Conservation (phyloP, 768 basidiomycete species). For the Polyporus arcularius region DNA sequence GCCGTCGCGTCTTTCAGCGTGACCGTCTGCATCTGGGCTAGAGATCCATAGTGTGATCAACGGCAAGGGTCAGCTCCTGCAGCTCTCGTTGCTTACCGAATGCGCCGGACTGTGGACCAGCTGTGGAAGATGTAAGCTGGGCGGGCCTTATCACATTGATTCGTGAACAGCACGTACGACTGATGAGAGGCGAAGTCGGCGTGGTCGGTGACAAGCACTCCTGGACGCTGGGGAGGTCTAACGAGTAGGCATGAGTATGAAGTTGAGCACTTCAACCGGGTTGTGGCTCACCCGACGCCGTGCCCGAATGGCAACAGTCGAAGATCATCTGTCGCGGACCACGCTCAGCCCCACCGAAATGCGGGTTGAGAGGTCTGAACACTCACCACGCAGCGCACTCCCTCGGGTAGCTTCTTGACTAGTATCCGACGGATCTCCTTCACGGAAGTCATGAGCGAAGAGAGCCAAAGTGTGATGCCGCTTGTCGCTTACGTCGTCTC, state of each 20-base stretch:
- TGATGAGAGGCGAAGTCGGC: not conserved
- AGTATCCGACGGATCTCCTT: conserved; percentile 26
- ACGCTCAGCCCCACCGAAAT: too few relatives aligned
- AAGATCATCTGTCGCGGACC: conserved; percentile 26
- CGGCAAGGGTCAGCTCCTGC: not conserved
- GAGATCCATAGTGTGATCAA: too few relatives aligned
- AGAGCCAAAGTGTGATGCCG: not conserved
- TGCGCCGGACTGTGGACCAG: not conserved
- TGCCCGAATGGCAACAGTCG: conserved; percentile 30
- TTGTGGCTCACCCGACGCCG: conserved; percentile 9
- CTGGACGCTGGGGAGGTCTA: not conserved
- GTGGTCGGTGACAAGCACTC: not conserved
- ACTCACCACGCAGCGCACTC: conserved; percentile 24
- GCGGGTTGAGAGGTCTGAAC: not conserved
- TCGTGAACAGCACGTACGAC: not conserved
- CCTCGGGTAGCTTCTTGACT: conserved; percentile 24
- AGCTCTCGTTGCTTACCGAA: not conserved
- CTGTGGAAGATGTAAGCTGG: not conserved
- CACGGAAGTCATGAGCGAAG: not conserved
- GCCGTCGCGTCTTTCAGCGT: not conserved
- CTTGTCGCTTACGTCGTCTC: conserved; percentile 26
- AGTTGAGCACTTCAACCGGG: too few relatives aligned
- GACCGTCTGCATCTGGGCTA: not conserved
- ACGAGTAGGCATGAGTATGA: too few relatives aligned
- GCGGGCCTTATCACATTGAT: not conserved